phyloP scores from a whole-genome alignment of 345 rosid genomes.

The Sonneratia caseolaris region DNA sequence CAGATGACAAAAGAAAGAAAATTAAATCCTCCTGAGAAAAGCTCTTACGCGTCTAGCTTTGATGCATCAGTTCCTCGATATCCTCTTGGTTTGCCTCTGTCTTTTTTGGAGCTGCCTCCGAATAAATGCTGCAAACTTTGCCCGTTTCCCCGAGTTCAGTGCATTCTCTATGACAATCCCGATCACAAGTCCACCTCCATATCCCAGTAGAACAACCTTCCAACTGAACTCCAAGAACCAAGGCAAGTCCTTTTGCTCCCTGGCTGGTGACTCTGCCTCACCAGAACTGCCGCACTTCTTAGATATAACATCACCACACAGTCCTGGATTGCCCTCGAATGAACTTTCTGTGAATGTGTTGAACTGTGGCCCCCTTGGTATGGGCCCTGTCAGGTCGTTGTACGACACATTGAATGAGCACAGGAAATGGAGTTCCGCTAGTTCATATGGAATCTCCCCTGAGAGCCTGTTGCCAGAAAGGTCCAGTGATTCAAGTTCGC shows the following conservation, averaged over 20 bases:
- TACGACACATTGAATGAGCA: conserved; percentile 4
- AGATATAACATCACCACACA: conserved; percentile 11
- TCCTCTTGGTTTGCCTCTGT: not conserved
- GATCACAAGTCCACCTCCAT: not conserved
- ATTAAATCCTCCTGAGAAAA: not conserved
- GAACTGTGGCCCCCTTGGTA: conserved; percentile 15
- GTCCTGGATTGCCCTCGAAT: conserved; percentile 13
- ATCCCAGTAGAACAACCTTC: conserved; percentile 7
- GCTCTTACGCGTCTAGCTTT: not conserved
- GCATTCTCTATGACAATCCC: not conserved
- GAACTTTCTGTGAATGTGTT: conserved; percentile 8
- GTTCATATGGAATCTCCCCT: conserved; percentile 7
- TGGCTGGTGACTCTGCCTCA: not conserved
- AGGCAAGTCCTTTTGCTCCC: not conserved
- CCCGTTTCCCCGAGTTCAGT: not conserved
- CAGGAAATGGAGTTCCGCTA: not conserved
- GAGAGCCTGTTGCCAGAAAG: conserved; percentile 9
- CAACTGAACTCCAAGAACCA: not conserved
- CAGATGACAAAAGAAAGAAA: no score
- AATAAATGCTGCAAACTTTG: not conserved
- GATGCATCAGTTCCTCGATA: not conserved
- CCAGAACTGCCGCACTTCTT: not conserved
- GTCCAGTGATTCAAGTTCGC: conserved; percentile 2
- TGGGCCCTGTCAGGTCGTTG: conserved; percentile 14
- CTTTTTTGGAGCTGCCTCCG: not conserved